These are phyloP conservation scores for Carallia pectinifolia DNA, from an alignment of 345 rosid species.

Conservation along the genomic window DNA sequence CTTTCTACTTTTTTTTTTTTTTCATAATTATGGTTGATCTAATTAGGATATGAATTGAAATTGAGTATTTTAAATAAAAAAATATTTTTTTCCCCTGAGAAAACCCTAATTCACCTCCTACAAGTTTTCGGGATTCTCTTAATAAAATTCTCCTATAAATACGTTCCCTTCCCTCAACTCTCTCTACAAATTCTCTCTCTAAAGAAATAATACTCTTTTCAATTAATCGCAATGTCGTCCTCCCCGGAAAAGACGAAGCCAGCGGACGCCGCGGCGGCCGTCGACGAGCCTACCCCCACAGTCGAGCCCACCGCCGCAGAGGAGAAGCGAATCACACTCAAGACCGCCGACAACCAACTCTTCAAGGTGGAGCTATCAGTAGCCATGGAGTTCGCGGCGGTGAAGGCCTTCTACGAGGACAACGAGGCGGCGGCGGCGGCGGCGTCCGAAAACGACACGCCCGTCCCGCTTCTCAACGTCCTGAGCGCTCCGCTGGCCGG, in stretches of 20 bases:
- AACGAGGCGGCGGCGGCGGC: neutral
- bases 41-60: too few relatives aligned
- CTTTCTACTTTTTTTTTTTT: too few relatives aligned
- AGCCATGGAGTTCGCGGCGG: constrained; percentile 30
- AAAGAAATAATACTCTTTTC: too few relatives aligned
- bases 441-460: neutral
- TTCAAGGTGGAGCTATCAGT: constrained; percentile 29
- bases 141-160: too few relatives aligned
- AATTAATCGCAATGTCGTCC: too few relatives aligned
- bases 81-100: too few relatives aligned
- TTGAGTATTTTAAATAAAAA: too few relatives aligned
- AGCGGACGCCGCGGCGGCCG: neutral
- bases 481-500: constrained; percentile 5
- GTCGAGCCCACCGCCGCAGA: neutral
- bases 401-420: constrained; percentile 31
- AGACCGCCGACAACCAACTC: constrained; percentile 16
- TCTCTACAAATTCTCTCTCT: too few relatives aligned
- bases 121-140: too few relatives aligned
- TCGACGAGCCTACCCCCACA: neutral
- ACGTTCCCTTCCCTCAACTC: too few relatives aligned
- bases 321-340: constrained; percentile 17
- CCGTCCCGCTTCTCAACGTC: constrained; percentile 36
- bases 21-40: too few relatives aligned
- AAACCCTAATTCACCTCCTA: too few relatives aligned
- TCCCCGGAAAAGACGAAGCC: neutral